These are phyloP conservation scores for Eucalyptus leucophloia DNA, from an alignment of 345 rosid species.

Conservation along the genomic window DNA sequence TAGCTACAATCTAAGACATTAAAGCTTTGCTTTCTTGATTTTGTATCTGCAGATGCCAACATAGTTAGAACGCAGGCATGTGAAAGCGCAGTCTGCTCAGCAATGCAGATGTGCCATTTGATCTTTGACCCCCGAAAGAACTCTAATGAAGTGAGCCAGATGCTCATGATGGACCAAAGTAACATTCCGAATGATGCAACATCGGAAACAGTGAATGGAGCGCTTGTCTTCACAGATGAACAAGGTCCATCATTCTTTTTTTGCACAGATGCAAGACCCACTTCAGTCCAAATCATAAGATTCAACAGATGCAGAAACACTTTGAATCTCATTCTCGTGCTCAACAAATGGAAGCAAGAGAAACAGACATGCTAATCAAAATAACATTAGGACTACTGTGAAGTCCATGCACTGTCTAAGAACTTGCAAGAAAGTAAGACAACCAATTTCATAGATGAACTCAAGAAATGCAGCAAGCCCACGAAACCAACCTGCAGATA, in stretches of 20 bases:
- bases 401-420: neutral
- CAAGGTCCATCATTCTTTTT: fast-evolving
- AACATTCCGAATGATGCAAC: fast-evolving
- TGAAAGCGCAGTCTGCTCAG: neutral
- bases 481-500: neutral
- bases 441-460: neutral
- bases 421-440: neutral
- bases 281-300: neutral
- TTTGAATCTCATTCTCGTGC: neutral
- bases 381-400: neutral
- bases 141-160: neutral
- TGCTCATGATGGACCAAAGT: neutral
- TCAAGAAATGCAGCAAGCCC: neutral
- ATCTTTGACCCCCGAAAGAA: neutral
- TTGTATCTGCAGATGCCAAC: neutral
- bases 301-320: neutral
- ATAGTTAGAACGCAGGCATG: neutral
- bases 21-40: neutral
- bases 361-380: neutral
- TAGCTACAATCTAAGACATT: fast-evolving
- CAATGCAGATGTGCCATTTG: neutral
- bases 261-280: neutral
- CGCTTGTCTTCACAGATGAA: fast-evolving
- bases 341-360: neutral
- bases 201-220: neutral